Percentiles rank a stretch among this genome's conserved stretches.
Evolutionary conservation across 805 yeast genomes (phyloP).

Genomic region (Candida multigemmis): DNA sequence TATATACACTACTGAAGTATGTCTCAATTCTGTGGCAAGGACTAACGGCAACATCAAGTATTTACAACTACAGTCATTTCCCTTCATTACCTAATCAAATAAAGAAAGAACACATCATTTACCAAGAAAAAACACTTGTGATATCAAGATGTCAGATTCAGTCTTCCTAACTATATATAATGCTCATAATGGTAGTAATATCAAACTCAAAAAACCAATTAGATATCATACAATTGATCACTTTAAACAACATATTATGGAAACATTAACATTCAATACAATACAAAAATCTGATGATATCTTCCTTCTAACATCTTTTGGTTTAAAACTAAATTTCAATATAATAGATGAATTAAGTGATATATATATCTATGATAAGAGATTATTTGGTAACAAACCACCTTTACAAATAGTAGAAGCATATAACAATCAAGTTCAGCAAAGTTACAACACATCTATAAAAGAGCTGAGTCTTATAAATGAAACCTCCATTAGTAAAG

Average conservation of each 20-base stretch:
- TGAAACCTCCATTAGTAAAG: too few relatives aligned
- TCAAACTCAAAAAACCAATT: conserved; percentile 31
- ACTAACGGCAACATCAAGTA: too few relatives aligned
- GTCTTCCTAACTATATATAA: conserved; percentile 25
- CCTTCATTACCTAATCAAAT: too few relatives aligned
- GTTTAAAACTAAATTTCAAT: conserved; percentile 48
- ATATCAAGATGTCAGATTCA: too few relatives aligned
- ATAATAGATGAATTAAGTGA: conserved; percentile 44
- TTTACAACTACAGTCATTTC: too few relatives aligned
- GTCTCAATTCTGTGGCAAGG: too few relatives aligned
- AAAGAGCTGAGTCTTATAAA: too few relatives aligned
- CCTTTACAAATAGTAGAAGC: neutral
- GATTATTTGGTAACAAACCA: conserved; percentile 33
- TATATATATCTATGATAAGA: conserved; percentile 55
- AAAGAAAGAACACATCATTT: too few relatives aligned
- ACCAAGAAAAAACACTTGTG: too few relatives aligned
- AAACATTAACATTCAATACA: conserved; percentile 13
- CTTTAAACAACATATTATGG: conserved; percentile 20
- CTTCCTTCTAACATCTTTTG: conserved; percentile 58
- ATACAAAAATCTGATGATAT: conserved; percentile 18
- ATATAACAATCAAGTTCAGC: neutral
- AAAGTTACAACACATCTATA: conserved; percentile 3
- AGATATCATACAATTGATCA: conserved; percentile 24
- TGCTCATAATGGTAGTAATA: conserved; percentile 26
- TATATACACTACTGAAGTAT: too few relatives aligned